phyloP scores from a whole-genome alignment of 257 asterid genomes.

The Linaria vulgaris region DNA sequence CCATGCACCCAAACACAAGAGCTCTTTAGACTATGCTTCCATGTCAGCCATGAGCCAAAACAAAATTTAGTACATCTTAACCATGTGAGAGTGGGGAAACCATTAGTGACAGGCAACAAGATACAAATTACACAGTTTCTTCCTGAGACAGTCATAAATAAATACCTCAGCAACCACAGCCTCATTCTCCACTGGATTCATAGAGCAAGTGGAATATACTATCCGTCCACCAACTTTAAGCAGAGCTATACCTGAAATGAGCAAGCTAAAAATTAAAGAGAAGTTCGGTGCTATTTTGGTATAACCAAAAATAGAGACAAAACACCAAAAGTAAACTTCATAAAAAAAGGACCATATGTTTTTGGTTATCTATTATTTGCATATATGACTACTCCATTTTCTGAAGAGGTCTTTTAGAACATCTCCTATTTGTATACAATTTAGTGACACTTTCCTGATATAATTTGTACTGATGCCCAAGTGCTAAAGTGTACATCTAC shows the following conservation, averaged over 20 bases:
- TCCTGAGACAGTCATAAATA: conserved; percentile 20
- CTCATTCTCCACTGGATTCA: conserved; percentile 97
- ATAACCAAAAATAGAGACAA: conserved; percentile 5
- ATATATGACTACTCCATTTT: background rate
- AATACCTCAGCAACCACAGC: conserved; percentile 97
- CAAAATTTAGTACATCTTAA: too few relatives aligned
- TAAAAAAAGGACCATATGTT: background rate
- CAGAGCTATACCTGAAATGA: conserved; percentile 72
- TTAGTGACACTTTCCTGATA: background rate
- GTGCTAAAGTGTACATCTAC: background rate
- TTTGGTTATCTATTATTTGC: background rate
- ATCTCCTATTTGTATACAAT: background rate
- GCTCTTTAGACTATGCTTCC: too few relatives aligned
- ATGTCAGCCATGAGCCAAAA: too few relatives aligned
- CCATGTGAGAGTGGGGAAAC: background rate
- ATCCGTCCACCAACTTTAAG: conserved; percentile 96
- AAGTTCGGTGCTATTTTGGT: conserved; percentile 19
- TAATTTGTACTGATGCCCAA: background rate
- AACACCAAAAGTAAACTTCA: background rate
- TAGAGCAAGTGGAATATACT: conserved; percentile 98
- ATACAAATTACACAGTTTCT: background rate
- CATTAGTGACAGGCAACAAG: background rate
- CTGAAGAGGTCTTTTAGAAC: background rate
- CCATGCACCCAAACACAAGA: too few relatives aligned
- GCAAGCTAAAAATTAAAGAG: conserved; percentile 10